These are phyloP conservation scores for Francoa sonchifolia DNA, from an alignment of 441 rosid genomes.

Conservation along the genomic window DNA sequence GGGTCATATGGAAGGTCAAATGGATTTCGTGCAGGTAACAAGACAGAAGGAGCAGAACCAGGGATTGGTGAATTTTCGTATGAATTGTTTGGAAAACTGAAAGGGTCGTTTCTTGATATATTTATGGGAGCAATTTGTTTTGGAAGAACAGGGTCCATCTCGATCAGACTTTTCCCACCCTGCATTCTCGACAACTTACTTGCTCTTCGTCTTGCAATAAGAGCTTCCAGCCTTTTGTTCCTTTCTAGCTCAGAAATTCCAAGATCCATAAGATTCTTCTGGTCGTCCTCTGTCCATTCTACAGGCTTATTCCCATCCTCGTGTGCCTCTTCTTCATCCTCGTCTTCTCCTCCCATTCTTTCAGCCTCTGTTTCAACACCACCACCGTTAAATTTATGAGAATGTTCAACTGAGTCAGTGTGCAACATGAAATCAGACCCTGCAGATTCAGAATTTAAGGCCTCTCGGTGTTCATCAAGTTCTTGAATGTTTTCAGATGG, in stretches of 20 bases:
- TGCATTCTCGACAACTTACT: slow-evolving; percentile 37
- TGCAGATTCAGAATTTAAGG: slow-evolving; percentile 3
- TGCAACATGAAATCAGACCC: slow-evolving; percentile 7
- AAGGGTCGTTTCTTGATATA: slow-evolving; percentile 27
- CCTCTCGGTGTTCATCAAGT: slow-evolving; percentile 3
- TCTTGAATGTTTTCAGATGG: slow-evolving; percentile 11
- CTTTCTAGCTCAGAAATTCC: slow-evolving; percentile 74
- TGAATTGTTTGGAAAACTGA: slow-evolving; percentile 12
- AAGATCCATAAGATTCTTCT: slow-evolving; percentile 76
- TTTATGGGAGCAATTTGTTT: slow-evolving; percentile 31
- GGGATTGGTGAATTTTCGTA: slow-evolving; percentile 33
- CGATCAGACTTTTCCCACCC: slow-evolving; percentile 30
- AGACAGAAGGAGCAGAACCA: slow-evolving; percentile 74
- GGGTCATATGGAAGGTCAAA: slow-evolving; percentile 88
- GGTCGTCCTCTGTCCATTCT: slow-evolving; percentile 76
- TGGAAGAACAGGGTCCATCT: slow-evolving; percentile 16
- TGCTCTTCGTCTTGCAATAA: slow-evolving; percentile 58
- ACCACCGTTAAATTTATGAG: slow-evolving; percentile 13
- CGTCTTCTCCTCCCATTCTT: slow-evolving; percentile 30
- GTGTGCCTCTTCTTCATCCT: slow-evolving; percentile 22
- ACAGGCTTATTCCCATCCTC: slow-evolving; percentile 25
- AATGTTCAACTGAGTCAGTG: slow-evolving; percentile 4
- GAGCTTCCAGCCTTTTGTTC: slow-evolving; percentile 60
- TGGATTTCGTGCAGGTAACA: slow-evolving; percentile 56
- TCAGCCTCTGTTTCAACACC: slow-evolving; percentile 29